Conservation (phyloP, 768 basidiomycete genomes). For the Heimioporus sp. region DNA sequence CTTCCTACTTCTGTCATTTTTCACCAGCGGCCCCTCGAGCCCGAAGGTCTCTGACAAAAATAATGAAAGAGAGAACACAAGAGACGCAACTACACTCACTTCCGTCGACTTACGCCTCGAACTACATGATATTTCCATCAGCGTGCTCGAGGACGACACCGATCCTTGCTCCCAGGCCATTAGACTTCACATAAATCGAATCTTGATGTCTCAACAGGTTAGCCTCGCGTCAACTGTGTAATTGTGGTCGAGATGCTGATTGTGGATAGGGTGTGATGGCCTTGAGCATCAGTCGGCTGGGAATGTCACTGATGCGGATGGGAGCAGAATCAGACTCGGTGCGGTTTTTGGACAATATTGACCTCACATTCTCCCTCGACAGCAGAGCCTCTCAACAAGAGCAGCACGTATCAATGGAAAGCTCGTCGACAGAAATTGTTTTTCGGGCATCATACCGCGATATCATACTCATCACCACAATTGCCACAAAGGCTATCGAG, state of each 20-base stretch:
- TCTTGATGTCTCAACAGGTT: constrained; percentile 91
- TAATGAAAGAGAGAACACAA: constrained; percentile 11
- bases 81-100: constrained; percentile 10
- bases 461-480: constrained; percentile 82
- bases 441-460: constrained; percentile 96
- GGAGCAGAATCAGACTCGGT: constrained; percentile 78
- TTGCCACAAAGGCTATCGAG: constrained; percentile 83
- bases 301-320: constrained; percentile 95
- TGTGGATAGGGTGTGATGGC: constrained; percentile 72
- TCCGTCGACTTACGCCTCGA: constrained; percentile 73
- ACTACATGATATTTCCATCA: constrained; percentile 86
- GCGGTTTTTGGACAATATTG: constrained; percentile 90
- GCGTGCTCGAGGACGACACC: constrained; percentile 81
- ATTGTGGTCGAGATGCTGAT: constrained; percentile 8
- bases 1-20: constrained; percentile 85
- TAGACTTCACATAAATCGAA: constrained; percentile 75
- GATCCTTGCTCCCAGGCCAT: constrained; percentile 83
- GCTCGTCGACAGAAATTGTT: constrained; percentile 78
- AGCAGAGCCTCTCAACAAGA: constrained; percentile 68
- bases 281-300: constrained; percentile 74
- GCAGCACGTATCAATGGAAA: constrained; percentile 79
- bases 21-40: constrained; percentile 53
- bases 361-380: constrained; percentile 85
- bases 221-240: constrained; percentile 10
- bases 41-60: constrained; percentile 12